Conservation (phyloP, 257 asterid genomes). For the Mentha longifolia region DNA sequence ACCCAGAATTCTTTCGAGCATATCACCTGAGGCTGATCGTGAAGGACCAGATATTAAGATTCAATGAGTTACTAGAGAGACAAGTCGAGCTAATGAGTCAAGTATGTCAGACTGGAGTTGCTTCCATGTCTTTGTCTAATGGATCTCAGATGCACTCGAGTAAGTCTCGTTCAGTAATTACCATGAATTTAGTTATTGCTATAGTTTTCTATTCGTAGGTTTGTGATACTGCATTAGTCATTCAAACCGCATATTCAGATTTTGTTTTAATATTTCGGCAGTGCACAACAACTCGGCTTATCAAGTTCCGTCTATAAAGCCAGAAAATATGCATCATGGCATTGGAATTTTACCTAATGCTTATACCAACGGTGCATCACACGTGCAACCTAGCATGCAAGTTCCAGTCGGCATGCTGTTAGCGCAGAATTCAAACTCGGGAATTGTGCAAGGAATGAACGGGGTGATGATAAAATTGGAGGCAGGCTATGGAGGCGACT, state of each 20-base stretch:
- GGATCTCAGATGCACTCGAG: conserved; percentile 70
- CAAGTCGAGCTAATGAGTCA: conserved; percentile 74
- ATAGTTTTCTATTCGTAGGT: not conserved
- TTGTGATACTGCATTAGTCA: not conserved
- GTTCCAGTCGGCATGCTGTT: conserved; percentile 46
- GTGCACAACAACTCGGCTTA: conserved; percentile 54
- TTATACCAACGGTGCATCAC: conserved; percentile 54
- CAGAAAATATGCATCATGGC: conserved; percentile 57
- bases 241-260: not conserved
- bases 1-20: conserved; percentile 78
- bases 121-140: conserved; percentile 55
- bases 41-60: conserved; percentile 82
- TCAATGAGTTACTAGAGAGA: conserved; percentile 80
- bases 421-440: conserved; percentile 59
- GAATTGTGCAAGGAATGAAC: conserved; percentile 62
- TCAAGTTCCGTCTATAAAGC: conserved; percentile 49
- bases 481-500: conserved; percentile 52
- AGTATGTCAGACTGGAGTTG: conserved; percentile 50
- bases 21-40: conserved; percentile 76
- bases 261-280: conserved; percentile 32
- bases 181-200: not conserved
- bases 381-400: conserved; percentile 56
- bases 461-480: conserved; percentile 63
- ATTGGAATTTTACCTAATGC: conserved; percentile 44
- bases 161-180: conserved; percentile 39